These are phyloP conservation scores for Azolla pinnata DNA, from an alignment of 75 land plant species.

Conservation along the genomic window DNA sequence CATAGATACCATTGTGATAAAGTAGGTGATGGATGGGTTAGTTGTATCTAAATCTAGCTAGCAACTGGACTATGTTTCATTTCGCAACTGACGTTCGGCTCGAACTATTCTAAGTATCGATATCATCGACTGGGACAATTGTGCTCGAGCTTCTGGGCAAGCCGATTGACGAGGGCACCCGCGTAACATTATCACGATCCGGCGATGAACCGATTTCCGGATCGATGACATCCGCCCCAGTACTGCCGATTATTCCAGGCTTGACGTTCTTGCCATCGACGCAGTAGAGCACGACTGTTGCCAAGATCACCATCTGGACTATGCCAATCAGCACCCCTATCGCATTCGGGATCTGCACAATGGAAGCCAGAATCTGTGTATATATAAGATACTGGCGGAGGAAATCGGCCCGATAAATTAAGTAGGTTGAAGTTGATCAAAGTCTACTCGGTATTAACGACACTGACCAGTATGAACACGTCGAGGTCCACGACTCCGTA, in stretches of 20 bases:
- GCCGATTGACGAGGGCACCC: background rate
- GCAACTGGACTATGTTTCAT: background rate
- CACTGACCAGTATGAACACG: conserved; percentile 1
- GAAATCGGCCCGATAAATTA: background rate
- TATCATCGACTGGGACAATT: background rate
- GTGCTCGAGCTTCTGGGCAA: background rate
- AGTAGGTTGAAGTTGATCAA: background rate
- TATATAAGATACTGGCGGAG: background rate
- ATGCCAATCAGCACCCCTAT: background rate
- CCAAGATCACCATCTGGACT: background rate
- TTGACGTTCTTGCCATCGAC: background rate
- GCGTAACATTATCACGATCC: background rate
- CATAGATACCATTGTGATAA: background rate
- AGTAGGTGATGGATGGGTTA: background rate
- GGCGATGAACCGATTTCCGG: background rate
- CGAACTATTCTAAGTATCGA: background rate
- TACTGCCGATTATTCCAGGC: background rate
- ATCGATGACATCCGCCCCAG: too few species aligned
- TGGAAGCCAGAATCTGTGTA: background rate
- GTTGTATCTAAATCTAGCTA: background rate
- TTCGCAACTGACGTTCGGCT: background rate
- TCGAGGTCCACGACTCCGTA: conserved; percentile 1
- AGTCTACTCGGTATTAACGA: too few species aligned
- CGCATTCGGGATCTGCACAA: background rate
- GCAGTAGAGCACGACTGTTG: background rate